phyloP scores from a whole-genome alignment of 202 grass and related monocot species.

The Panicum hallii region DNA sequence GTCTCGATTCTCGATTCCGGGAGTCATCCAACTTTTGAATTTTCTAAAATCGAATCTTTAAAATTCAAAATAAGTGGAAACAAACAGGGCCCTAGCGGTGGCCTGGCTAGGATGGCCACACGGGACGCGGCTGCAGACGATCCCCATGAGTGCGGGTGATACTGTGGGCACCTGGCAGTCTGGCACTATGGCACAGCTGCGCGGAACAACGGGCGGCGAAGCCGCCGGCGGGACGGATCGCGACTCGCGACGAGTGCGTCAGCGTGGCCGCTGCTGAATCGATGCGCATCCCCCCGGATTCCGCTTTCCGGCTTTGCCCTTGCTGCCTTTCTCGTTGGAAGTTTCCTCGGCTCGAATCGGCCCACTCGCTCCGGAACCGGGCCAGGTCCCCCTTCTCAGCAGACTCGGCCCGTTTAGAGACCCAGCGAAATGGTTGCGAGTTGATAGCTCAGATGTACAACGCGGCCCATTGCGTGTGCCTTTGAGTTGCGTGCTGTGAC shows the following conservation, averaged over 20 bases:
- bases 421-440: not conserved
- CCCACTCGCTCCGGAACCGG: not conserved
- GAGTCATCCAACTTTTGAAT: too few relatives aligned
- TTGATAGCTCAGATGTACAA: too few relatives aligned
- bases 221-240: slow-evolving; percentile 7
- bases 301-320: not conserved
- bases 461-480: too few relatives aligned
- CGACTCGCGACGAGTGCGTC: not conserved
- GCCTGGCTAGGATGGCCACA: not conserved
- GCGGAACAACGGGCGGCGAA: slow-evolving; percentile 16
- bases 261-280: not conserved
- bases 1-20: too few relatives aligned
- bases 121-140: not conserved
- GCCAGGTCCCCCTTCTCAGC: not conserved
- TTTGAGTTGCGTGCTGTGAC: too few relatives aligned
- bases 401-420: not conserved
- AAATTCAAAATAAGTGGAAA: too few relatives aligned
- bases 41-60: too few relatives aligned
- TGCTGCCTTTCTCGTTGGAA: not conserved
- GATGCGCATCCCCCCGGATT: not conserved
- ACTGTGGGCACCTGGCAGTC: not conserved
- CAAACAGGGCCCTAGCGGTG: not conserved
- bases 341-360: not conserved
- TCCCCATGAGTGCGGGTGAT: not conserved
- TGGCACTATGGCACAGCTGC: not conserved